Base-by-base conservation (phyloP, 352 stramenopile species). In the Thraustochytrium striatum region DNA sequence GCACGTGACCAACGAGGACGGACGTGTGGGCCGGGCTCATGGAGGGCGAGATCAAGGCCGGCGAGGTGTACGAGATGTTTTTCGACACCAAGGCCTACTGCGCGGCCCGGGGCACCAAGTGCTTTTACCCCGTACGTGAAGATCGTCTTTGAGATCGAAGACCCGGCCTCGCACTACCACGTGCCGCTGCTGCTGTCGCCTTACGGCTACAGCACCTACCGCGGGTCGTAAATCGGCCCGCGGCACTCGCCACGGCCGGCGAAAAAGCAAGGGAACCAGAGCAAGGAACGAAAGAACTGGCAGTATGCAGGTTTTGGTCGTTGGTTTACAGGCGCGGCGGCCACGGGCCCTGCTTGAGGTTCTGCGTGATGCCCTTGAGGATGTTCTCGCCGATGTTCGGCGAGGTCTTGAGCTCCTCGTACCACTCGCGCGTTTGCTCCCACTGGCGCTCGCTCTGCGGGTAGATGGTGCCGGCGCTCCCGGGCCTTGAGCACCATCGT, bases 121-220 rank as follows among this genome's bases (percentile, higher is more conserved):
- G 86, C 78, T 94, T 95, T 82, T 95, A 94, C 84, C 90, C 90
- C 28, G 83, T 69, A 91, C 79, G 90, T 94, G 58, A 84, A 84
- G 32, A 90, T 95, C 81, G 82, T 84, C 28, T 95, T 95, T 72
- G 36, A 89, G 21, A 86, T 95, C 47, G 87, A 88, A 47, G 84
- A 92, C 72, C 84, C 85, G 9, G 84, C 82, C 2, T 85, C 92
- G 81, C 91, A 95, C 79, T 95, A 91, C 82, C 91, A 95, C 81
- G 89, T 95, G 62, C 91, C 91, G 61, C 85, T 95, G 68, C 88
- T 95, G 28, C 87, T 95, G 80, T 94, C 90, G 72, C 91, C 91
- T 11, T 95, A 93, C 61, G 90, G 90, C 0, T 94, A 91, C 83
- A 93, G 88, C 39, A 95, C 91, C 13, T 95, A 95, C 83, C 88